Conservation (phyloP, 2,329 filamentous ascomycete species). For the Scedosporium boydii region DNA sequence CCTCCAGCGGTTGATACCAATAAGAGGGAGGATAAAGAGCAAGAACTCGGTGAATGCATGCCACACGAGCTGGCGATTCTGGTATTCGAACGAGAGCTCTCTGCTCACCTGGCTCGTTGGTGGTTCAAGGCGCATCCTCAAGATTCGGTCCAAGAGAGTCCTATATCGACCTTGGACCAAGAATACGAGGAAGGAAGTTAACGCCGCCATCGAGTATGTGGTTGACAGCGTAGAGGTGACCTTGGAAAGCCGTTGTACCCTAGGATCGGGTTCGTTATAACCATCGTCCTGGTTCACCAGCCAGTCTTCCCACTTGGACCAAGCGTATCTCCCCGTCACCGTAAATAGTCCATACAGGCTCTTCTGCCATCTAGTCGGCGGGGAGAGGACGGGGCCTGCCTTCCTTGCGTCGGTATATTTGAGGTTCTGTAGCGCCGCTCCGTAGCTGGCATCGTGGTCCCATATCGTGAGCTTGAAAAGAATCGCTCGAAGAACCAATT, state of each 20-base stretch:
- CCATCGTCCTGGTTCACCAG: conserved; percentile 68
- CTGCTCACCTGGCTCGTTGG: conserved; percentile 77
- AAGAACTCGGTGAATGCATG: conserved; percentile 99
- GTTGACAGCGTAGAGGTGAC: conserved; percentile 62
- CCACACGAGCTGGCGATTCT: conserved; percentile 97
- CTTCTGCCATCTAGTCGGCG: conserved; percentile 78
- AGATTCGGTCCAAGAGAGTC: conserved; percentile 75
- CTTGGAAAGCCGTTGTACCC: conserved; percentile 49
- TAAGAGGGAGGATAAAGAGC: conserved; percentile 92
- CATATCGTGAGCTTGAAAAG: conserved; percentile 94
- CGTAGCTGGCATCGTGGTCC: conserved; percentile 94
- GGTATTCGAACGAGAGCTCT: conserved; percentile 94
- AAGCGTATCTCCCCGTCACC: conserved; percentile 79
- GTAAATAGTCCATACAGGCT: conserved; percentile 73
- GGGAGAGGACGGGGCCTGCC: conserved; percentile 48
- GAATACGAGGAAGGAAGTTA: conserved; percentile 82
- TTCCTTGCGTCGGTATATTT: conserved; percentile 78
- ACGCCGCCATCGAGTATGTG: conserved; percentile 70
- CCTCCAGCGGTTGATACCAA: conserved; percentile 88
- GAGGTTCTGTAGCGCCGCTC: conserved; percentile 84
- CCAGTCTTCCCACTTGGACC: conserved; percentile 88
- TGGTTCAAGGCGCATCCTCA: conserved; percentile 77
- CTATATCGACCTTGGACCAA: conserved; percentile 84
- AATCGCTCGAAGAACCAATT: conserved; percentile 63
- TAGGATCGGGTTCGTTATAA: conserved; percentile 50